Evolutionary conservation across 352 stramenopile species (phyloP).

Genomic region (Pythium dissimile): DNA sequence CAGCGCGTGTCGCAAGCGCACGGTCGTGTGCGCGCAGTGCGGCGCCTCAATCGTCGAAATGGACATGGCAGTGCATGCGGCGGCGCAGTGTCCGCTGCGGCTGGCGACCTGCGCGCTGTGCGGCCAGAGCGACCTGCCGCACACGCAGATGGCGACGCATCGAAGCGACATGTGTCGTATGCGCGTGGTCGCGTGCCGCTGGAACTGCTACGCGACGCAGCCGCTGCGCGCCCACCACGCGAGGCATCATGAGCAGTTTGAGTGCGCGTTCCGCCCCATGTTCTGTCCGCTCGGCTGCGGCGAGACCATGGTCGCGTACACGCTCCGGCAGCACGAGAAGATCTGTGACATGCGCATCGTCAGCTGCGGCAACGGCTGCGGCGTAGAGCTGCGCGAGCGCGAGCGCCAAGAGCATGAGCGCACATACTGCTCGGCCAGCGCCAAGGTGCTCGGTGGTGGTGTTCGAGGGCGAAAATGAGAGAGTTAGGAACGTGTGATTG

Average conservation of each 20-base stretch:
- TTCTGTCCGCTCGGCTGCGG: slow-evolving; percentile 69
- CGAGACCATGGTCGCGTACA: slow-evolving; percentile 42
- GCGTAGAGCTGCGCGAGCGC: slow-evolving; percentile 53
- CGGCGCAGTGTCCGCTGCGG: slow-evolving; percentile 38
- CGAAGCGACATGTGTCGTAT: slow-evolving; percentile 50
- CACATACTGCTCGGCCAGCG: slow-evolving; percentile 24
- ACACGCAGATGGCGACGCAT: slow-evolving; percentile 34
- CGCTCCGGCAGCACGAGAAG: slow-evolving; percentile 49
- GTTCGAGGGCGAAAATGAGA: background rate
- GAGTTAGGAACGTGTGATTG: slow-evolving; percentile 3
- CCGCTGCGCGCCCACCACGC: slow-evolving; percentile 53
- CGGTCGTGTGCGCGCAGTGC: slow-evolving; percentile 37
- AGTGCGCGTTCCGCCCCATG: slow-evolving; percentile 56
- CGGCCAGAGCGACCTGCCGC: slow-evolving; percentile 34
- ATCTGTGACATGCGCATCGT: slow-evolving; percentile 63
- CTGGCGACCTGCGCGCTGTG: slow-evolving; percentile 55
- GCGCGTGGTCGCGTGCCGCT: slow-evolving; percentile 50
- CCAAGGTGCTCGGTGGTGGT: no score
- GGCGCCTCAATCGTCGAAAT: slow-evolving; percentile 30
- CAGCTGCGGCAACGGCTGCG: slow-evolving; percentile 46
- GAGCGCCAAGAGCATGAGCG: slow-evolving; percentile 57
- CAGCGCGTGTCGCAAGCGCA: slow-evolving; percentile 42
- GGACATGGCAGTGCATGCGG: slow-evolving; percentile 38
- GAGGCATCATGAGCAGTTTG: slow-evolving; percentile 49
- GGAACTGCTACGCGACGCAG: slow-evolving; percentile 42